Evolutionary conservation across 2,329 filamentous ascomycete species (phyloP), one percentile per base, ranked within the genome.

Genomic region (Fusarium odoratissimum): DNA sequence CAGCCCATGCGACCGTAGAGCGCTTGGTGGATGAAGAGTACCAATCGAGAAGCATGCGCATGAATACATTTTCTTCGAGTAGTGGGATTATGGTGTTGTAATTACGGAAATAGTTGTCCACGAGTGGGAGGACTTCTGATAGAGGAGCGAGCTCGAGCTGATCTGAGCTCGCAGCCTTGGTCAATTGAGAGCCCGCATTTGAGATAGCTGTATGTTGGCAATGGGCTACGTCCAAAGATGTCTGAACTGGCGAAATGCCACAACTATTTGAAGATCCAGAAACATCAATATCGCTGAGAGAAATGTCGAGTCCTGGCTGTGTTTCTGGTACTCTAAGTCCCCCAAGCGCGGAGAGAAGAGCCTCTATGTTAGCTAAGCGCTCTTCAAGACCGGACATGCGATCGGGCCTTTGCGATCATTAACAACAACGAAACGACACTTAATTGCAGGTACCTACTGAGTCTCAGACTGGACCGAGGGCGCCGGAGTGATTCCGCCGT

Each of bases 51-150:
- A 83, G 49, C 71, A 81, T 77, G 6, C 74, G 70, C 77, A 81
- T 81, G 31, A 83, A 82, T 2, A 68, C 70, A 6, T 68, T 65
- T 44, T 81, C 80, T 19, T 82, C 71, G 51, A 82, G 83, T 6
- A 84, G 62, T 1, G 82, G 81, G 8, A 81, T 62, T 3, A 79
- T 44, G 0, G 10, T 11, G 17, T 76, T 76, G 31, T 69, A 73
- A 10, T 67, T 65, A 14, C 66, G 65, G 25, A 76, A 76, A 30
- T 77, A 76, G 5, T 37, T 69, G 38, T 76, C 73, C 19, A 76
- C 71, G 3, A 66, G 31, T 1, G 75, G 75, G 1, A 74, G 64
- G 17, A 76, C 37, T 6, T 76, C 73, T 10, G 75, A 33, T 5
- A 76, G 41, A 7, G 61, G 66, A 19, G 74, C 62, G 6, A 76